These are phyloP conservation scores for Hygrophila difformis DNA, from an alignment of 257 asterid species.

Conservation along the genomic window DNA sequence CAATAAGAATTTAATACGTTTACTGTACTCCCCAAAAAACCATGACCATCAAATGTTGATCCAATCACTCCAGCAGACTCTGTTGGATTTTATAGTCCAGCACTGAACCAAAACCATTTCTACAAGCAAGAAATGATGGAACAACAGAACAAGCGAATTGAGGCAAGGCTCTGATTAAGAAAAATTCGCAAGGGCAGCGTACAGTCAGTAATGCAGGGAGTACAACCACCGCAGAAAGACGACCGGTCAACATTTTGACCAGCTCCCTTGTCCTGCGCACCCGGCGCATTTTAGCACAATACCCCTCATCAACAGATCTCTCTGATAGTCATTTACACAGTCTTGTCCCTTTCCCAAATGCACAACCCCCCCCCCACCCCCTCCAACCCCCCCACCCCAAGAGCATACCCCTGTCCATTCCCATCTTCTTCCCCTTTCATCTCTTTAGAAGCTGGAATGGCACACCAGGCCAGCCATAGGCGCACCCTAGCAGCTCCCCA, in stretches of 20 bases:
- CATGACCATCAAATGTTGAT: too few species aligned
- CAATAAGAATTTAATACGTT: too few species aligned
- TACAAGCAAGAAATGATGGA: too few species aligned
- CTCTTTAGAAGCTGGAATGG: conserved; percentile 17
- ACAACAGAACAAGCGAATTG: too few species aligned
- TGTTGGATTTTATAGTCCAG: too few species aligned
- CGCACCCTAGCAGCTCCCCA: conserved; percentile 35
- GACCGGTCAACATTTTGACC: conserved; percentile 17
- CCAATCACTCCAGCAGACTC: too few species aligned
- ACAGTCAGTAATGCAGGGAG: conserved; percentile 27
- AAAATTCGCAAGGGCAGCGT: too few species aligned
- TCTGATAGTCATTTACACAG: conserved; percentile 1
- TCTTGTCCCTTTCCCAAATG: conserved; percentile 24
- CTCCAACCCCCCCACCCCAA: conserved; percentile 12
- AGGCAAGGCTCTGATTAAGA: too few species aligned
- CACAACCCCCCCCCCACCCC: conserved; percentile 10
- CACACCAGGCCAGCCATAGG: conserved; percentile 23
- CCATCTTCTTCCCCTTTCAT: background rate
- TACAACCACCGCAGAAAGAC: conserved; percentile 19
- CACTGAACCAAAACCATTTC: too few species aligned
- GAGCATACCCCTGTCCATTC: conserved; percentile 16
- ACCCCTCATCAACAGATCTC: conserved; percentile 30
- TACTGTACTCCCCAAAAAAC: too few species aligned
- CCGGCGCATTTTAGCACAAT: conserved; percentile 34
- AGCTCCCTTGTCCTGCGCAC: conserved; percentile 22